Conservation (phyloP, 441 rosid genomes). For the Biscutella laevigata region DNA sequence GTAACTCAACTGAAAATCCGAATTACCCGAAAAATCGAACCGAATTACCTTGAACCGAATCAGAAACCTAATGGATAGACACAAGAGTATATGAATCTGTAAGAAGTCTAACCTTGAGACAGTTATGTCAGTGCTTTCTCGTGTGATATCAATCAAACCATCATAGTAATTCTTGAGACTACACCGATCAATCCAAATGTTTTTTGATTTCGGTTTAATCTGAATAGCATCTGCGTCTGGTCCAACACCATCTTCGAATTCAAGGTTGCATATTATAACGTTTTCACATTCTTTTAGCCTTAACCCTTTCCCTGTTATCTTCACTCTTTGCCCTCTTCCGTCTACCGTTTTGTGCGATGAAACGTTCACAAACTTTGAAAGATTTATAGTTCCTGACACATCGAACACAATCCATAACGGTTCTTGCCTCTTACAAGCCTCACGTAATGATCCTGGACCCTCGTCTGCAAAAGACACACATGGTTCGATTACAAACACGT, state of each 20-base stretch:
- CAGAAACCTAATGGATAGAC: no score
- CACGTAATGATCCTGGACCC: slow-evolving; percentile 80
- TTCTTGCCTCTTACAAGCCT: slow-evolving; percentile 65
- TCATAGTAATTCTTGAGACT: slow-evolving; percentile 76
- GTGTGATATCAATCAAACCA: slow-evolving; percentile 85
- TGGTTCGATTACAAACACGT: background rate
- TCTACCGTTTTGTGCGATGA: slow-evolving; percentile 89
- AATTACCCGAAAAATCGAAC: no score
- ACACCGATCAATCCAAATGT: slow-evolving; percentile 88
- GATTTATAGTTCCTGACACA: slow-evolving; percentile 64
- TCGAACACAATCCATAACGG: slow-evolving; percentile 83
- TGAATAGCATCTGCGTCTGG: slow-evolving; percentile 84
- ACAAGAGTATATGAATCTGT: background rate
- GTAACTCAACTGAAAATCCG: no score
- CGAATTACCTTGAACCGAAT: no score
- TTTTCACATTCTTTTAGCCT: slow-evolving; percentile 78
- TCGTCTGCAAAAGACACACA: slow-evolving; percentile 43
- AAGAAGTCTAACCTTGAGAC: slow-evolving; percentile 56
- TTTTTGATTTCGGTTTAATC: slow-evolving; percentile 74
- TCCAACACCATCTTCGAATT: slow-evolving; percentile 81
- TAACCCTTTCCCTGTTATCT: slow-evolving; percentile 72
- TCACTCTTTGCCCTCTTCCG: slow-evolving; percentile 79
- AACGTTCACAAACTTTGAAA: slow-evolving; percentile 48
- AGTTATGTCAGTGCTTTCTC: slow-evolving; percentile 83
- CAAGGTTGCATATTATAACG: slow-evolving; percentile 69